Evolutionary conservation across 2,329 filamentous ascomycete genomes (phyloP).

Genomic region (Fusarium citri): DNA sequence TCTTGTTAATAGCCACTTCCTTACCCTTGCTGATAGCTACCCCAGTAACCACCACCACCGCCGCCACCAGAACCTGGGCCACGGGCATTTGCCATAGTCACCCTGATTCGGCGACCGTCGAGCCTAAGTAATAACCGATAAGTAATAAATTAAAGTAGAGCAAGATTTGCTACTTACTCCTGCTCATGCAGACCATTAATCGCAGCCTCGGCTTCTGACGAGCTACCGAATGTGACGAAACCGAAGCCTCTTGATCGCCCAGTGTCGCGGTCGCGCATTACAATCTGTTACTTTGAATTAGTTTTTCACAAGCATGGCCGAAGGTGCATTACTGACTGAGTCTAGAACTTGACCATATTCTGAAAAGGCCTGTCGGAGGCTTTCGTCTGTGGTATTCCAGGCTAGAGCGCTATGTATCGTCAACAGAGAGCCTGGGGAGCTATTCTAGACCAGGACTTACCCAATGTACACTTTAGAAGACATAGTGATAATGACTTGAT

Average conservation of each 20-base stretch:
- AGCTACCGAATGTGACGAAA: slow-evolving; percentile 1
- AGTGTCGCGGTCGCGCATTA: slow-evolving; percentile 24
- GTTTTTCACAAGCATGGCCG: background rate
- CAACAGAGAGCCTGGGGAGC: accelerated
- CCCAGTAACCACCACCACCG: background rate
- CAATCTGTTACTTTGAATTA: background rate
- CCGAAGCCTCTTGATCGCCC: slow-evolving; percentile 23
- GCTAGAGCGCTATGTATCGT: background rate
- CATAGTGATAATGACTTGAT: background rate
- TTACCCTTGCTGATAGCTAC: background rate
- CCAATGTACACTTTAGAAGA: background rate
- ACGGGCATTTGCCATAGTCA: background rate
- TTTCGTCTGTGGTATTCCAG: background rate
- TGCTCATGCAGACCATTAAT: background rate
- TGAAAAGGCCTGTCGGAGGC: background rate
- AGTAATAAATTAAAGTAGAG: background rate
- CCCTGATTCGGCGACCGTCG: background rate
- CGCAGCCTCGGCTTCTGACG: background rate
- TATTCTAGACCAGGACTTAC: background rate
- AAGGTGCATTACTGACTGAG: background rate
- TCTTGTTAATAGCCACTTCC: background rate
- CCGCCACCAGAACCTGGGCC: background rate
- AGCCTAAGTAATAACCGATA: background rate
- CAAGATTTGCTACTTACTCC: background rate
- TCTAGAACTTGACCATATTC: background rate